Evolutionary conservation across 1,139 yeast species (phyloP), one percentile per base, ranked within the genome.

Genomic region (Geotrichum histeridarum): DNA sequence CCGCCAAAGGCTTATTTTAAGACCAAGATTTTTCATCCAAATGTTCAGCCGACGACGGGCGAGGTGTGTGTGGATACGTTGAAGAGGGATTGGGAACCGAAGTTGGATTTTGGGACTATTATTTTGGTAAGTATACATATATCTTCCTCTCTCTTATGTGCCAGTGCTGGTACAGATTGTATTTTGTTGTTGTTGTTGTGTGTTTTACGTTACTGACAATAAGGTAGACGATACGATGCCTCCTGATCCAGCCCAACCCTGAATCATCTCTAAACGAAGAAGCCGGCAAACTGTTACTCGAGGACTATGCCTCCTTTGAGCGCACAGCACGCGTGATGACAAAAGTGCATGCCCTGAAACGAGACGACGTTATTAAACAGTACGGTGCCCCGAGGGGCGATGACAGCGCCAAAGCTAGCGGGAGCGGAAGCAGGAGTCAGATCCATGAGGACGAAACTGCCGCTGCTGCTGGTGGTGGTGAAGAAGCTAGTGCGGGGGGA

Each of bases 1-100:
- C 90, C 95, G 1, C 95, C 95, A 1, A 64, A 62, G 35, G 79
- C 85, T 37, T 71, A 63, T 56, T 86, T 86, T 62, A 59, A 67
- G 14, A 64, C 73, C 22, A 78, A 78, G 15, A 82, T 85, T 59
- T 81, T 83, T 44, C 95, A 86, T 65, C 88, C 90, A n/a, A 86
- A 86, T 64, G 80, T 86, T 31, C 79, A 82, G 59, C 76, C 81
- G 49, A 61, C 67, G n/a, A 81, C 83, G 0, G 95, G 95, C 0
- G 90, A 84, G 60, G 84, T 86, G 3, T 88, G 96, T 68, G 75
- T 88, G n/a, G 94, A 87, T 67, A 84, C 89, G 11, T 70, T 85
- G 57, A 81, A 81, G 62, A 69, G 68, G 44, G 78, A 77, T 57
- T 88, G 95, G 95, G 78, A 86, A 7, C 1, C 93, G 93, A 44